Conservation (phyloP, 2,329 filamentous ascomycete genomes). For the Aspergillus tamarii region DNA sequence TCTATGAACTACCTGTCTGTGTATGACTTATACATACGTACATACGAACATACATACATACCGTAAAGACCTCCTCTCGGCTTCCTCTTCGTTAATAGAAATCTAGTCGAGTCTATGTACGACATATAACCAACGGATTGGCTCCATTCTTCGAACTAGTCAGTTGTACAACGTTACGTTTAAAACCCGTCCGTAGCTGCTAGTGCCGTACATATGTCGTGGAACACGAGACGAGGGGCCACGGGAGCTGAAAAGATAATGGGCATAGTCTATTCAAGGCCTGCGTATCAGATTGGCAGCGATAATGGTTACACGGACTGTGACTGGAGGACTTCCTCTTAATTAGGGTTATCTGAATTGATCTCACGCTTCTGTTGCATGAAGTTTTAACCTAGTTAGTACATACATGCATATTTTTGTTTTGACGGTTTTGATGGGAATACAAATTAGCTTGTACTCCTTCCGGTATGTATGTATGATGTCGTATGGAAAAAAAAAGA, state of each 20-base stretch:
- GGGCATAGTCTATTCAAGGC: background rate
- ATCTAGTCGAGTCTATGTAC: background rate
- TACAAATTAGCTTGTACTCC: background rate
- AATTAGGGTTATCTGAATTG: background rate
- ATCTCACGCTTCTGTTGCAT: background rate
- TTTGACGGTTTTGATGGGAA: background rate
- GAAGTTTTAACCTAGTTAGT: background rate
- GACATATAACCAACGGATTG: background rate
- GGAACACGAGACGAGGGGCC: background rate
- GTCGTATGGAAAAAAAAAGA: background rate
- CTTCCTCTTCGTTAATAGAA: background rate
- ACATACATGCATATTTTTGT: background rate
- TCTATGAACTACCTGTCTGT: background rate
- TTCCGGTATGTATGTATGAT: background rate
- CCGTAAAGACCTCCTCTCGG: background rate
- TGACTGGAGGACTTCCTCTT: background rate
- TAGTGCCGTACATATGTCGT: constrained; percentile 1
- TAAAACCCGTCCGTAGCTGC: background rate
- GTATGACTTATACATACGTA: background rate
- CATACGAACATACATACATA: background rate
- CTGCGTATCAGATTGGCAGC: constrained; percentile 2
- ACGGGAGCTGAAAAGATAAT: background rate
- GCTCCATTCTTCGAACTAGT: background rate
- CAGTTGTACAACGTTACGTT: background rate
- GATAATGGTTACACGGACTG: background rate